These are phyloP conservation scores for Colletotrichum endophyticum DNA, from an alignment of 2,329 filamentous ascomycete genomes.

Conservation along the genomic window DNA sequence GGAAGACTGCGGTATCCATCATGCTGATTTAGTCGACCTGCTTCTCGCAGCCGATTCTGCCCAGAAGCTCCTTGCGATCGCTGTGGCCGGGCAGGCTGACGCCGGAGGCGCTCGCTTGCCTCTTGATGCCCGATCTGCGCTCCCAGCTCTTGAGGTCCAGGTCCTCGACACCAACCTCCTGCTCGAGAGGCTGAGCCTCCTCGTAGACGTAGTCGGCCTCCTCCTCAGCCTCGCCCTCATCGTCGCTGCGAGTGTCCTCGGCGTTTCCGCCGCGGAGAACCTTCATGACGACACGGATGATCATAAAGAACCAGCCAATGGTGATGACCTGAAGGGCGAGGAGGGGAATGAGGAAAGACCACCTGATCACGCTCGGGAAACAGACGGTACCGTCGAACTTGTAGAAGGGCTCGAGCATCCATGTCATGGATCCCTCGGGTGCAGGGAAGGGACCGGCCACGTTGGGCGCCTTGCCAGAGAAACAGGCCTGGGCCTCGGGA, in stretches of 20 bases:
- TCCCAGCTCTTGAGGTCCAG: constrained; percentile 72
- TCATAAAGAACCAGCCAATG: constrained; percentile 89
- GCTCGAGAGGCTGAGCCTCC: constrained; percentile 65
- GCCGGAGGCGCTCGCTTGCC: constrained; percentile 57
- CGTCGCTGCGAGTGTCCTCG: constrained; percentile 87
- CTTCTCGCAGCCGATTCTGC: constrained; percentile 84
- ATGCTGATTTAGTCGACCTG: constrained; percentile 54
- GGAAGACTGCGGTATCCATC: not conserved
- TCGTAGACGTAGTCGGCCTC: constrained; percentile 63
- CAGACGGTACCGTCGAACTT: constrained; percentile 77
- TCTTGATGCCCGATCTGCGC: constrained; percentile 59
- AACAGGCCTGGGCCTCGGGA: constrained; percentile 67
- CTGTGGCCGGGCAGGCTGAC: constrained; percentile 74
- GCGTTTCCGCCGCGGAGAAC: constrained; percentile 79
- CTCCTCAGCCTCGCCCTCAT: constrained; percentile 75
- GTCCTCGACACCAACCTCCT: constrained; percentile 77
- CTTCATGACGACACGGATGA: constrained; percentile 79
- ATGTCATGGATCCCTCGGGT: constrained; percentile 57
- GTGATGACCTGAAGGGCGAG: constrained; percentile 81
- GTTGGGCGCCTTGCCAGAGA: constrained; percentile 60
- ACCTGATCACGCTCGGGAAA: constrained; percentile 77
- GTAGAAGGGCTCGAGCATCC: constrained; percentile 77
- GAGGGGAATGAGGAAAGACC: constrained; percentile 78
- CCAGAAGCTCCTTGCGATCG: constrained; percentile 81
- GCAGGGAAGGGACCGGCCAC: constrained; percentile 58